These are phyloP conservation scores for Phanerodontia chrysosporium DNA, from an alignment of 768 basidiomycete genomes.

Conservation along the genomic window DNA sequence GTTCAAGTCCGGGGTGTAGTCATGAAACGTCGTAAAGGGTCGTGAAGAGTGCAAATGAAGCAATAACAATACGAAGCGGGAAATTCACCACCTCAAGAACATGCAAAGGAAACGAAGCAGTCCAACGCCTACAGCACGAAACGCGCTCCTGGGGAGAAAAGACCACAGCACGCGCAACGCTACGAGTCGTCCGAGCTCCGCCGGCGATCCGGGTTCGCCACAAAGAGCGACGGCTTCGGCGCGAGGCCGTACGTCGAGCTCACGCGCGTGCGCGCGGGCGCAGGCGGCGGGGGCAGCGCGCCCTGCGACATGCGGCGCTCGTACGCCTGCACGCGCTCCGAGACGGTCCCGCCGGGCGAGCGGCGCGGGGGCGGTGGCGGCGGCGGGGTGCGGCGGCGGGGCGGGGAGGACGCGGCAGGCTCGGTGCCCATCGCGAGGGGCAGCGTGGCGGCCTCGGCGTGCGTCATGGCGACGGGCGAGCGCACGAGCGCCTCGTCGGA, in stretches of 20 bases:
- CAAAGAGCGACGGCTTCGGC: conserved; percentile 57
- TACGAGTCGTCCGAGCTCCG: conserved; percentile 18
- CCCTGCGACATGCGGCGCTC: conserved; percentile 58
- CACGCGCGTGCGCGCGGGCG: conserved; percentile 27
- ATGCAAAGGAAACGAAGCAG: background rate
- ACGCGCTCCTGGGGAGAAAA: background rate
- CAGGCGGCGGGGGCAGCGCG: conserved; percentile 31
- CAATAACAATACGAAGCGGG: background rate
- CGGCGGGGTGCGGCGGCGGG: background rate
- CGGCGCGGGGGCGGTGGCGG: background rate
- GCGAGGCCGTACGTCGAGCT: conserved; percentile 54
- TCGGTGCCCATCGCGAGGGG: background rate
- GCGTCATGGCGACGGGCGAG: conserved; percentile 9
- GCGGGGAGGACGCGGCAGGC: background rate
- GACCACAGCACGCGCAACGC: background rate
- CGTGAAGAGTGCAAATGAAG: background rate
- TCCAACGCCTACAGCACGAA: background rate
- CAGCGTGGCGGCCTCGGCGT: conserved; percentile 1
- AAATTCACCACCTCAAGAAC: background rate
- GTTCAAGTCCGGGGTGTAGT: background rate
- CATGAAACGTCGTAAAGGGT: conserved; percentile 4
- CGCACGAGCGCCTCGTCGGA: conserved; percentile 1
- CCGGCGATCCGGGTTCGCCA: conserved; percentile 64
- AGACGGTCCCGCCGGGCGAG: conserved; percentile 39
- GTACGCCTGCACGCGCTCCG: conserved; percentile 50